These are phyloP conservation scores for Lasiosphaeria hispida DNA, from an alignment of 495 filamentous ascomycete genomes.

Conservation along the genomic window DNA sequence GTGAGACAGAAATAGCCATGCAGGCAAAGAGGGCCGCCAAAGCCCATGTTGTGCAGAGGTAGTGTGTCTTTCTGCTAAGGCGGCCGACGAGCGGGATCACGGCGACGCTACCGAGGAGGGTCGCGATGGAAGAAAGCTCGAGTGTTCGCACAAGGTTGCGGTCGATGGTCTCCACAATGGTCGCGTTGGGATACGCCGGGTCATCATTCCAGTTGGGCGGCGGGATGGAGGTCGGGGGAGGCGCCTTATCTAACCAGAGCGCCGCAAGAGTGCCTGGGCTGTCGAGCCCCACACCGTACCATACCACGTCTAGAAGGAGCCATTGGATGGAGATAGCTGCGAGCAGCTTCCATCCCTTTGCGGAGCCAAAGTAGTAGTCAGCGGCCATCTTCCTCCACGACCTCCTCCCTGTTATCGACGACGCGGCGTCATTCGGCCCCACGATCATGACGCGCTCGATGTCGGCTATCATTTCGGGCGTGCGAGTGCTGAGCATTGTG, in stretches of 20 bases:
- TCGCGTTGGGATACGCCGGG: slow-evolving; percentile 23
- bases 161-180: slow-evolving; percentile 34
- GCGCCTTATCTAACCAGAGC: slow-evolving; percentile 22
- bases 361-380: not conserved
- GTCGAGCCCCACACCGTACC: slow-evolving; percentile 71
- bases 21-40: slow-evolving; percentile 41
- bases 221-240: slow-evolving; percentile 13
- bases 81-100: slow-evolving; percentile 38
- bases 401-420: not conserved
- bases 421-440: not conserved
- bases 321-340: slow-evolving; percentile 34
- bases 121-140: slow-evolving; percentile 37
- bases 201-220: slow-evolving; percentile 36
- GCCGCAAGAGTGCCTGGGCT: slow-evolving; percentile 46
- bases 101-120: slow-evolving; percentile 38
- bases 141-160: slow-evolving; percentile 35
- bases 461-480: slow-evolving; percentile 17
- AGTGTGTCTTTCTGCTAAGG: slow-evolving; percentile 18
- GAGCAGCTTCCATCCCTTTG: slow-evolving; percentile 23
- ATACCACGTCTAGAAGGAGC: slow-evolving; percentile 58
- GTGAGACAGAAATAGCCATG: slow-evolving; percentile 17
- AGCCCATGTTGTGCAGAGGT: not conserved
- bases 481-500: slow-evolving; percentile 32
- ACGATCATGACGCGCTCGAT: not conserved
- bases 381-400: slow-evolving; percentile 4